These are phyloP conservation scores for Quercus wislizeni DNA, from an alignment of 306 rosid genomes.

Conservation along the genomic window DNA sequence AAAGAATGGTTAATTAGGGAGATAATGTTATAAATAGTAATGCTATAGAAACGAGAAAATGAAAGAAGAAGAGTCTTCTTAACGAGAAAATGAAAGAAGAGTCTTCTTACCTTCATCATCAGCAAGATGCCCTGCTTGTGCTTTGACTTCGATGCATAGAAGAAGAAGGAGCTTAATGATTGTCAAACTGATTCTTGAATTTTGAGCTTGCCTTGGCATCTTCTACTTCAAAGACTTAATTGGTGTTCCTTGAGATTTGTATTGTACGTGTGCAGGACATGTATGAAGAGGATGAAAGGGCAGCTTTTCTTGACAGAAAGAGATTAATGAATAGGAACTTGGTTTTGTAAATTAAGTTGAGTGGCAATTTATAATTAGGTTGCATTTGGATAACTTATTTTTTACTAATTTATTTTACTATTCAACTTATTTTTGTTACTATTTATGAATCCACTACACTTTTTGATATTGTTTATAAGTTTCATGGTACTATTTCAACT, in stretches of 20 bases:
- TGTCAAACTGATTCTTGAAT: background rate
- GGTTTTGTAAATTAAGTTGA: no score
- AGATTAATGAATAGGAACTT: background rate
- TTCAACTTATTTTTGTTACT: no score
- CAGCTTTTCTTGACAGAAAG: background rate
- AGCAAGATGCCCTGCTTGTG: background rate
- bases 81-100: background rate
- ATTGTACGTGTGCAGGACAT: background rate
- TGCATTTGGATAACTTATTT: fast-evolving
- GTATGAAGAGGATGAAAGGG: background rate
- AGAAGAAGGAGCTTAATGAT: background rate
- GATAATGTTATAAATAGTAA: no score
- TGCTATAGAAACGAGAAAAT: background rate
- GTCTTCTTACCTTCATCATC: background rate
- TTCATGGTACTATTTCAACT: no score
- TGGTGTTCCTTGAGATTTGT: background rate
- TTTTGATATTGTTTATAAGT: no score
- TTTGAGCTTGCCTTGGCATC: background rate
- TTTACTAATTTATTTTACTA: no score
- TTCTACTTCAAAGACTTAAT: background rate
- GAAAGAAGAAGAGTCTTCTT: background rate
- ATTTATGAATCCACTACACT: fast-evolving
- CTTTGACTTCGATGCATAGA: background rate
- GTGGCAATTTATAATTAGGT: no score
- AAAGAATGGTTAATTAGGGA: no score